Conservation (phyloP, 805 yeast species). For the Hermanozyma aechmeae region DNA sequence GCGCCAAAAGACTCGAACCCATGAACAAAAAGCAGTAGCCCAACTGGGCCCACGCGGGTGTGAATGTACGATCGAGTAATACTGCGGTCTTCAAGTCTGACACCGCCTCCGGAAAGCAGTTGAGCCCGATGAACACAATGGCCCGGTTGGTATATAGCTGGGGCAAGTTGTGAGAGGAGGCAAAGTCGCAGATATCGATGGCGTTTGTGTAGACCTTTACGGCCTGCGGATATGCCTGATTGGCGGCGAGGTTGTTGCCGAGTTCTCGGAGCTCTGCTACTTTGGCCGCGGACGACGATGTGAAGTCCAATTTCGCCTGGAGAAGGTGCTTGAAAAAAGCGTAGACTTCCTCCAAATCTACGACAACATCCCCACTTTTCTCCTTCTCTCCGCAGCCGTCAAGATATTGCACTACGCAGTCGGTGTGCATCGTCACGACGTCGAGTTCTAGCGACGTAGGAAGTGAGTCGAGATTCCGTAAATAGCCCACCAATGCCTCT, state of each 20-base stretch:
- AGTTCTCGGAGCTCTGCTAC: conserved; percentile 22
- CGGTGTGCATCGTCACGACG: background rate
- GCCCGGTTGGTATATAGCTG: conserved; percentile 31
- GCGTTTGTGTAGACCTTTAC: conserved; percentile 30
- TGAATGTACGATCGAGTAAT: conserved; percentile 19
- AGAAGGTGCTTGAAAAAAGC: conserved; percentile 4
- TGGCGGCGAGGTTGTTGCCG: conserved; percentile 31
- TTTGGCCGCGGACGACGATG: conserved; percentile 1
- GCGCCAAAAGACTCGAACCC: conserved; percentile 25
- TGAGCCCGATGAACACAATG: conserved; percentile 31
- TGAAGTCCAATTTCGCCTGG: conserved; percentile 1
- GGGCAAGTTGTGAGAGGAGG: conserved; percentile 10
- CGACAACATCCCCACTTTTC: too few relatives aligned
- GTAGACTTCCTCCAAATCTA: conserved; percentile 1
- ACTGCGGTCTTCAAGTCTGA: conserved; percentile 26
- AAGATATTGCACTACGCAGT: background rate
- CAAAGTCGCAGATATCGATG: conserved; percentile 12
- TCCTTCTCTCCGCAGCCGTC: too few relatives aligned
- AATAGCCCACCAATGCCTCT: too few relatives aligned
- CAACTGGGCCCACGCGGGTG: conserved; percentile 36
- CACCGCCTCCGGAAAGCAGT: conserved; percentile 31
- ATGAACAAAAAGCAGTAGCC: conserved; percentile 34
- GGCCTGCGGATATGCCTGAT: conserved; percentile 29
- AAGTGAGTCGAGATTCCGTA: too few relatives aligned
- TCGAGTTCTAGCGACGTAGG: background rate